phyloP scores from a whole-genome alignment of 768 basidiomycete species.

The Agaricus sinodeliciosus region DNA sequence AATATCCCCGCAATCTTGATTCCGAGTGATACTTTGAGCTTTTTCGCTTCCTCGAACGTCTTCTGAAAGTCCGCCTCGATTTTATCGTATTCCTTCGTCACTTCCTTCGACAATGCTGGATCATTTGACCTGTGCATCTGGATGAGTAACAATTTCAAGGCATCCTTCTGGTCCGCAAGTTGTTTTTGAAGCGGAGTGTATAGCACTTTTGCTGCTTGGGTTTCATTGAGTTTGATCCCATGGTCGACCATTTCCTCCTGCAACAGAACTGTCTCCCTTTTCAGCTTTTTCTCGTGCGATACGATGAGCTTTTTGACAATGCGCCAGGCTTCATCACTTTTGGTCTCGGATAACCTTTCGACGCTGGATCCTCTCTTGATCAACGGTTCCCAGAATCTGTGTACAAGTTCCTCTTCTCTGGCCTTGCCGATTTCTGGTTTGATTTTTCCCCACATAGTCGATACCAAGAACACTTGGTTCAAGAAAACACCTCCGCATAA shows the following conservation, averaged over 20 bases:
- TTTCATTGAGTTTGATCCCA: slow-evolving; percentile 20
- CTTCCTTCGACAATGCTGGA: not conserved
- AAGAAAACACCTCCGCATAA: slow-evolving; percentile 20
- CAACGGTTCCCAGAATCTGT: slow-evolving; percentile 24
- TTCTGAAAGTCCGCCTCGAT: slow-evolving; percentile 6
- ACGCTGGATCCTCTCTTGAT: slow-evolving; percentile 20
- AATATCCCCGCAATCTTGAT: not conserved
- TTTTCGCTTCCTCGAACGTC: slow-evolving; percentile 4
- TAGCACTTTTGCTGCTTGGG: slow-evolving; percentile 23
- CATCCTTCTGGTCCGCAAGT: slow-evolving; percentile 20
- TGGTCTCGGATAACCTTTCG: slow-evolving; percentile 17
- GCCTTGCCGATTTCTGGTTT: slow-evolving; percentile 13
- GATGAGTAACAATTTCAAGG: not conserved
- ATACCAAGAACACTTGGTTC: slow-evolving; percentile 25
- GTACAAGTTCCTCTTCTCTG: slow-evolving; percentile 22
- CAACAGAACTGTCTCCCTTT: slow-evolving; percentile 17
- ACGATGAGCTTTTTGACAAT: slow-evolving; percentile 19
- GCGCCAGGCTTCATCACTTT: slow-evolving; percentile 19
- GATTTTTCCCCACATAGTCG: slow-evolving; percentile 33
- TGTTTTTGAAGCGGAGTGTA: slow-evolving; percentile 19
- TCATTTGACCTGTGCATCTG: slow-evolving; percentile 6
- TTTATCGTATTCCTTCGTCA: slow-evolving; percentile 1
- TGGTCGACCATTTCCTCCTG: slow-evolving; percentile 27
- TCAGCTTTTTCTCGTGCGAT: not conserved
- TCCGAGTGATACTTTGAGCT: not conserved